phyloP scores from a whole-genome alignment of 2,329 filamentous ascomycete genomes.

The Ophiocordyceps sinensis region DNA sequence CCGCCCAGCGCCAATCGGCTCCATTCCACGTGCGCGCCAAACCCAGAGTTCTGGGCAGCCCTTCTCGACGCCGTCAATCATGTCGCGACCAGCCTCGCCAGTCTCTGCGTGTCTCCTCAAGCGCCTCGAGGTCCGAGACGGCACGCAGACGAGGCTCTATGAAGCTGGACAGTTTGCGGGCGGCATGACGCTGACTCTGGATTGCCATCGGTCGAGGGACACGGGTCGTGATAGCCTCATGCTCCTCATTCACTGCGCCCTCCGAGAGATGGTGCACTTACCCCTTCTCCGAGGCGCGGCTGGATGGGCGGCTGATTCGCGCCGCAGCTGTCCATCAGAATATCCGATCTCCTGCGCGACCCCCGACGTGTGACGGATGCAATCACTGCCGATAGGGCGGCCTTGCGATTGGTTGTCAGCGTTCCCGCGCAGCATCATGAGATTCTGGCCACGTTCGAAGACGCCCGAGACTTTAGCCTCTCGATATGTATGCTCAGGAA shows the following conservation, averaged over 20 bases:
- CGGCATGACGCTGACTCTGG: constrained; percentile 13
- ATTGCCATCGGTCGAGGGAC: constrained; percentile 9
- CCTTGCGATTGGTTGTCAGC: constrained; percentile 10
- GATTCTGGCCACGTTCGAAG: constrained; percentile 13
- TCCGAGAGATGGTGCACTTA: constrained; percentile 11
- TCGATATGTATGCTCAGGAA: constrained; percentile 17
- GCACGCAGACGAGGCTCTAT: constrained; percentile 7
- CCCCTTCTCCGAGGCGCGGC: not conserved
- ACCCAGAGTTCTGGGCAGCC: too few relatives aligned
- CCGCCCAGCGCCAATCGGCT: constrained; percentile 11
- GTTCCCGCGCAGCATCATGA: constrained; percentile 11
- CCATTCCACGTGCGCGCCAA: constrained; percentile 4
- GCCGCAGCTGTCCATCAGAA: constrained; percentile 14
- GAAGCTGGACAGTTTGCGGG: constrained; percentile 7
- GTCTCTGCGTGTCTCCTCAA: constrained; percentile 15
- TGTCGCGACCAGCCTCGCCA: constrained; percentile 15
- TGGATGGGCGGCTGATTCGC: not conserved
- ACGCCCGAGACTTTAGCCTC: constrained; percentile 17
- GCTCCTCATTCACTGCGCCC: constrained; percentile 12
- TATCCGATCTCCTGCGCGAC: constrained; percentile 11
- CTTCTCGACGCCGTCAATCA: constrained; percentile 1
- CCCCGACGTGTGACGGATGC: constrained; percentile 4
- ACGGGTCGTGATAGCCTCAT: constrained; percentile 8
- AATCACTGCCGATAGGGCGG: constrained; percentile 8
- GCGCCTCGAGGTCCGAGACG: constrained; percentile 14